phyloP scores from a whole-genome alignment of 768 basidiomycete species.

The Kwoniella pini region DNA sequence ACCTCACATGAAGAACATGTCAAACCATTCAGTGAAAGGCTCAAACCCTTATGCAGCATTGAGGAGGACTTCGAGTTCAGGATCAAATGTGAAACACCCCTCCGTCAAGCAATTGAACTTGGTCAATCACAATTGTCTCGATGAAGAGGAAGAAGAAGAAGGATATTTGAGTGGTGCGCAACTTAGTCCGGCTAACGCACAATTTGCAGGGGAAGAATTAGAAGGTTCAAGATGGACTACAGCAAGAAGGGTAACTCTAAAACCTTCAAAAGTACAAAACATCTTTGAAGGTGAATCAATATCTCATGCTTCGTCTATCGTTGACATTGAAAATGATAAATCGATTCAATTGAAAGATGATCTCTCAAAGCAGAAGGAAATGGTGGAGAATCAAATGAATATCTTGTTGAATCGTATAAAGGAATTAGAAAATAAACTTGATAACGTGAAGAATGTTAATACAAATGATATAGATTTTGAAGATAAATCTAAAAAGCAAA shows the following conservation, averaged over 20 bases:
- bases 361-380: background rate
- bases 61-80: slow-evolving; percentile 22
- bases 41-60: slow-evolving; percentile 31
- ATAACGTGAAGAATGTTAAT: background rate
- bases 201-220: slow-evolving; percentile 7
- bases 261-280: slow-evolving; percentile 20
- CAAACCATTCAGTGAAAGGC: slow-evolving; percentile 7
- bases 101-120: slow-evolving; percentile 9
- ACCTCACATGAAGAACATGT: slow-evolving; percentile 25
- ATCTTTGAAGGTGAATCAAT: slow-evolving; percentile 16
- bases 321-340: no score
- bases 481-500: background rate
- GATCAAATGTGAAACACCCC: slow-evolving; percentile 5
- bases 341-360: no score
- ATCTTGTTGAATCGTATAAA: slow-evolving; percentile 26
- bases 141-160: slow-evolving; percentile 11
- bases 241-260: slow-evolving; percentile 31
- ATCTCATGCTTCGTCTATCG: background rate
- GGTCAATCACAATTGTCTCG: background rate
- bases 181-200: background rate
- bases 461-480: background rate
- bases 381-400: slow-evolving; percentile 27
- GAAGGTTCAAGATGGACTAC: slow-evolving; percentile 26
- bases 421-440: slow-evolving; percentile 27
- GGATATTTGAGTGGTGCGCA: slow-evolving; percentile 3